Evolutionary conservation across 2,329 filamentous ascomycete species (phyloP).

Genomic region (Magnaporthales sp.): DNA sequence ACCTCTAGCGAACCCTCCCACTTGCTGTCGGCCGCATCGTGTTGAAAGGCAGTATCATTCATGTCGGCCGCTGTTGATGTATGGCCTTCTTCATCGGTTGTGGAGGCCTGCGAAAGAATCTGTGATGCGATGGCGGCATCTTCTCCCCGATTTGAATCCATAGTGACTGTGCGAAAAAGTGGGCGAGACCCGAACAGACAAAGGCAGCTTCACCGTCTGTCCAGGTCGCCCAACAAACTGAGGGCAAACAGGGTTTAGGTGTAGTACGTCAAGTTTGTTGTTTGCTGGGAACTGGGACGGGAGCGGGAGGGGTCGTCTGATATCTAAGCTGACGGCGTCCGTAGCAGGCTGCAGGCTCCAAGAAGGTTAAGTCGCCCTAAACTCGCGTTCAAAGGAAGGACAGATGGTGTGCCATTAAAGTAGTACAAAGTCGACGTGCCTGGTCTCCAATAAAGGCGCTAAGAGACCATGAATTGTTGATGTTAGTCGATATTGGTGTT

Average conservation of each 20-base stretch:
- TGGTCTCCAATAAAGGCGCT: background rate
- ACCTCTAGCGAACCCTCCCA: background rate
- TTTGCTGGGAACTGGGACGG: background rate
- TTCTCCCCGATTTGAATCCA: background rate
- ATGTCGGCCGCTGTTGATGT: background rate
- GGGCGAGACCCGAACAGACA: background rate
- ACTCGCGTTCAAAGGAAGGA: background rate
- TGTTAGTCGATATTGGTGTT: background rate
- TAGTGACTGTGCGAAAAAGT: background rate
- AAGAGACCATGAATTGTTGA: background rate
- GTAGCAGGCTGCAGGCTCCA: background rate
- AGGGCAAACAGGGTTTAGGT: background rate
- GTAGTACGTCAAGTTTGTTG: background rate
- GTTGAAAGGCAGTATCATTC: background rate
- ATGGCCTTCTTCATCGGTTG: background rate
- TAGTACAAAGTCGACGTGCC: background rate
- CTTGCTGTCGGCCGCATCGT: background rate
- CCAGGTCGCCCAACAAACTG: background rate
- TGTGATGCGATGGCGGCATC: background rate
- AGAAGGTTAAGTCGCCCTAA: background rate
- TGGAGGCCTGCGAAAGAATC: background rate
- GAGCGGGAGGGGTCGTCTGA: background rate
- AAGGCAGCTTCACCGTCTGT: background rate
- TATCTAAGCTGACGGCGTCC: background rate
- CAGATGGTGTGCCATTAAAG: background rate